Percentiles rank a stretch among this genome's conserved stretches.
These are phyloP conservation scores for Actinomortierella ambigua DNA, from an alignment of 371 early-diverging fungal species.

Conservation along the genomic window DNA sequence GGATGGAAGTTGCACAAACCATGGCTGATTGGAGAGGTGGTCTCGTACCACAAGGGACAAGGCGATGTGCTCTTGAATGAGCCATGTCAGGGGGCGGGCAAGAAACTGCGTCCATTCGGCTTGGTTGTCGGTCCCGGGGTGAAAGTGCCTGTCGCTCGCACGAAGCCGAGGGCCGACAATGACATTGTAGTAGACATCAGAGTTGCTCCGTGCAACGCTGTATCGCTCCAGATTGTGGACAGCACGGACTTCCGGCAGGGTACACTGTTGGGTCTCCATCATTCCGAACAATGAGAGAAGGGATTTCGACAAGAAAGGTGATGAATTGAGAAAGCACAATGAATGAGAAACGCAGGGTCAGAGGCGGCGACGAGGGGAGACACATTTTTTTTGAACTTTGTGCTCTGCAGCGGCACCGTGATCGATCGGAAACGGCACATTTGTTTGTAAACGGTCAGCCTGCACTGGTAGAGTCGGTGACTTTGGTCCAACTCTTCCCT, in stretches of 20 bases:
- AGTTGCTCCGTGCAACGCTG: conserved; percentile 19
- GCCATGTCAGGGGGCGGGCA: conserved; percentile 18
- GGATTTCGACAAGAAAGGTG: no score
- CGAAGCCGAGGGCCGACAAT: conserved; percentile 22
- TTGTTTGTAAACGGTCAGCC: no score
- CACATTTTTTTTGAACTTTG: no score
- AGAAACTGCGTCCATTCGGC: conserved; percentile 27
- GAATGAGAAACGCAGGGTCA: no score
- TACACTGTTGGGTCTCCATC: no score
- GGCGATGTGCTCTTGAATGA: conserved; percentile 19
- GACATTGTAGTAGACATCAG: conserved; percentile 22
- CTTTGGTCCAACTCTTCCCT: no score
- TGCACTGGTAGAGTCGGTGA: no score
- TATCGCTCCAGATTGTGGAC: conserved; percentile 31
- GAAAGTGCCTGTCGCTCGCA: background rate
- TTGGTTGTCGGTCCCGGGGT: conserved; percentile 3
- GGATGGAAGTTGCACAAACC: conserved; percentile 21
- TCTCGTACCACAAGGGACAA: conserved; percentile 21
- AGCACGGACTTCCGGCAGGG: conserved; percentile 21
- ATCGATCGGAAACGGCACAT: no score
- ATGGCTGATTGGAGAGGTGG: conserved; percentile 20
- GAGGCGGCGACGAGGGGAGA: no score
- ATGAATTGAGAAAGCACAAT: no score
- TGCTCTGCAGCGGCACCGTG: no score
- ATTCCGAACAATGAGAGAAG: no score